phyloP scores from a whole-genome alignment of 192 early-diverging fungal species.

The Coemansia sp. region DNA sequence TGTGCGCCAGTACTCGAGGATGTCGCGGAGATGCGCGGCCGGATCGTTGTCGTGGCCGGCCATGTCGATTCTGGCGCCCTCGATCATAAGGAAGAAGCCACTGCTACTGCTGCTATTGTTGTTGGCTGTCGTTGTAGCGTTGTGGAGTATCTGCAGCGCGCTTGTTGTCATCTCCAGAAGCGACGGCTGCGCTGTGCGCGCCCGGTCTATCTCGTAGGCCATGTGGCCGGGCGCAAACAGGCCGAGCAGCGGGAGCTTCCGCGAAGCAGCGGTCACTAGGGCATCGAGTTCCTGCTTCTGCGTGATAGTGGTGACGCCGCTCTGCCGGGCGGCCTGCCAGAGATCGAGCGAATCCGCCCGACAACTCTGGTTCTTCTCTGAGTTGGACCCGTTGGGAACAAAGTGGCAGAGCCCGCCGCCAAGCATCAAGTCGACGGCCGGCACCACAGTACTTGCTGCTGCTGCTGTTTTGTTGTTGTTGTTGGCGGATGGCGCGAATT shows the following conservation, averaged over 20 bases:
- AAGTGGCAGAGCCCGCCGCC: conserved; percentile 59
- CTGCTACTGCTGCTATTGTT: conserved; percentile 2
- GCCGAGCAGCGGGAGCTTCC: conserved; percentile 49
- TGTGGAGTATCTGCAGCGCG: conserved; percentile 43
- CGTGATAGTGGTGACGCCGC: conserved; percentile 10
- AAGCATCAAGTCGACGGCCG: conserved; percentile 56
- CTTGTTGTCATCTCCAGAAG: conserved; percentile 57
- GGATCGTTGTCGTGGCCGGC: conserved; percentile 64
- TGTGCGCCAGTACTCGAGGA: conserved; percentile 60
- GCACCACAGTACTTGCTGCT: not conserved
- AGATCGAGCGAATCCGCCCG: conserved; percentile 49
- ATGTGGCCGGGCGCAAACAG: conserved; percentile 55
- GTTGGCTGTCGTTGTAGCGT: conserved; percentile 8
- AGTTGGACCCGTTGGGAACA: conserved; percentile 20
- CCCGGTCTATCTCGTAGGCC: conserved; percentile 57
- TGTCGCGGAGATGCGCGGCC: conserved; percentile 60
- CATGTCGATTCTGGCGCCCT: conserved; percentile 64
- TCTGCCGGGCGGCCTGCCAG: conserved; percentile 19
- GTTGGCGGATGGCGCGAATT: not conserved
- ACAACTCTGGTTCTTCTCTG: conserved; percentile 23
- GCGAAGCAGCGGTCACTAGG: conserved; percentile 5
- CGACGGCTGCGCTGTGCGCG: conserved; percentile 44
- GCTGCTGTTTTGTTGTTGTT: not conserved
- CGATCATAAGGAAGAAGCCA: conserved; percentile 65
- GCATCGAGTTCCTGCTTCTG: conserved; percentile 27